Base-by-base conservation (phyloP, 495 filamentous ascomycete species). In the Saxophila tyrrhenica region DNA sequence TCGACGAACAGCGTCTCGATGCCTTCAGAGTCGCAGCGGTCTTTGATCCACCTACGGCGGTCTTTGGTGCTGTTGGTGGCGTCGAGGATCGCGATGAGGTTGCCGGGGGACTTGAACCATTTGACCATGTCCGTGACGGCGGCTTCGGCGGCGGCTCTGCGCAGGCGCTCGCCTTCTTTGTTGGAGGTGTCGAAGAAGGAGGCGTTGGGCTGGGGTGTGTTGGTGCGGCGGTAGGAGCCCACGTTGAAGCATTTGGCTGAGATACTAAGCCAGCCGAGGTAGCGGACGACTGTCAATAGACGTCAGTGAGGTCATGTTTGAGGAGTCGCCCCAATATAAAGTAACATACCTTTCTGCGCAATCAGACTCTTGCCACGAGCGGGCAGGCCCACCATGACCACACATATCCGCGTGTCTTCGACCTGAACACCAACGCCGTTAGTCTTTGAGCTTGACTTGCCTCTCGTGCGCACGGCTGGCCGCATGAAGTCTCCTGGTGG, bases 311-410 rank as follows among this genome's bases (percentile, higher is more conserved):
- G 29, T 7, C 29, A 35, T 35, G 29, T 44, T 17, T 44, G 13
- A 35, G 42, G n/a, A 39, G 9, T 39, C 35, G n/a, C 35, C 35
- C 35, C 35, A n/a, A 9, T 44, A 22, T 5, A 13, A n/a, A 17
- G 17, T 8, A 23, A 57, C 54, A 22, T 24, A 95, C 92, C 90
- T 75, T 95, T 96, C 63, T 92, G 87, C 35, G 92, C 91, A 64
- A 98, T 97, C 62, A 95, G 82, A 70, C 86, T 92, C 76, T 98
- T 98, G 64, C 92, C 92, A 50, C 92, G 78, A 52, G 92, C 92
- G 39, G 92, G 92, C 56, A 98, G 74, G 41, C 92, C 92, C 46
- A 98, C 92, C 92, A 98, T 96, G 51, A 97, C 86, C n/a, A 98
- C 90, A 63, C 89, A 95, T 68, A 98, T 94, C 64, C 84, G 85